phyloP scores from a whole-genome alignment of 1,139 yeast species.

The Chernovozyma aurita region DNA sequence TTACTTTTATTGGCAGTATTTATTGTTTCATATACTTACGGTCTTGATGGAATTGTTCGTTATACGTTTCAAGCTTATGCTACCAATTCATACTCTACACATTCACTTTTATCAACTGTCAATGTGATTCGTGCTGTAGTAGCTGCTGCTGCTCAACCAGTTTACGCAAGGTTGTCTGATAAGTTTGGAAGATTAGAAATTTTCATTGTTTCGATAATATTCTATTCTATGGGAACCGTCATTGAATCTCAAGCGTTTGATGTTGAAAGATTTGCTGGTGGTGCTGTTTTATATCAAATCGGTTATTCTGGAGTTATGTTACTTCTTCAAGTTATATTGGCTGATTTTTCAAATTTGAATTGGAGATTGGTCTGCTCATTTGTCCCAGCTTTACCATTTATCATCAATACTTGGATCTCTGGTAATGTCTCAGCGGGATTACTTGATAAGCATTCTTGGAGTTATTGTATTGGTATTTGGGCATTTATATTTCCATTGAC shows the following conservation, averaged over 20 bases:
- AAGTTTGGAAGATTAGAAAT: slow-evolving; percentile 65
- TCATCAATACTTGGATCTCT: slow-evolving; percentile 72
- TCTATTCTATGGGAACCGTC: slow-evolving; percentile 67
- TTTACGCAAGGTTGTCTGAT: slow-evolving; percentile 67
- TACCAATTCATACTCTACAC: slow-evolving; percentile 50
- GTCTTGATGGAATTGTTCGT: slow-evolving; percentile 58
- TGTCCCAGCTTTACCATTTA: slow-evolving; percentile 63
- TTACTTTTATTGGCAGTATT: slow-evolving; percentile 49
- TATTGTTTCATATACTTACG: slow-evolving; percentile 60
- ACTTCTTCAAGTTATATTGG: slow-evolving; percentile 50
- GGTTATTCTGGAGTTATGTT: slow-evolving; percentile 66
- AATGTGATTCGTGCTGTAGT: slow-evolving; percentile 47
- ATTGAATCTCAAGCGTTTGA: slow-evolving; percentile 65
- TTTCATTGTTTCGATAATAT: slow-evolving; percentile 47
- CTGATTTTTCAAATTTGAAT: slow-evolving; percentile 63
- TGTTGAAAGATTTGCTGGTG: slow-evolving; percentile 69
- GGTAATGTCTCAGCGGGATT: slow-evolving; percentile 45
- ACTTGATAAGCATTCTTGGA: slow-evolving; percentile 44
- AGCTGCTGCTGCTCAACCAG: slow-evolving; percentile 49
- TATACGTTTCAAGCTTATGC: slow-evolving; percentile 49
- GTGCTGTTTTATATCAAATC: slow-evolving; percentile 63
- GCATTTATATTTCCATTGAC: slow-evolving; percentile 69
- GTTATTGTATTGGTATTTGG: slow-evolving; percentile 77
- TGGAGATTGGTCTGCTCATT: slow-evolving; percentile 66
- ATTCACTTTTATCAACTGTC: slow-evolving; percentile 62